Evolutionary conservation across 495 filamentous ascomycete genomes (phyloP).

Genomic region (Choiromyces venosus): DNA sequence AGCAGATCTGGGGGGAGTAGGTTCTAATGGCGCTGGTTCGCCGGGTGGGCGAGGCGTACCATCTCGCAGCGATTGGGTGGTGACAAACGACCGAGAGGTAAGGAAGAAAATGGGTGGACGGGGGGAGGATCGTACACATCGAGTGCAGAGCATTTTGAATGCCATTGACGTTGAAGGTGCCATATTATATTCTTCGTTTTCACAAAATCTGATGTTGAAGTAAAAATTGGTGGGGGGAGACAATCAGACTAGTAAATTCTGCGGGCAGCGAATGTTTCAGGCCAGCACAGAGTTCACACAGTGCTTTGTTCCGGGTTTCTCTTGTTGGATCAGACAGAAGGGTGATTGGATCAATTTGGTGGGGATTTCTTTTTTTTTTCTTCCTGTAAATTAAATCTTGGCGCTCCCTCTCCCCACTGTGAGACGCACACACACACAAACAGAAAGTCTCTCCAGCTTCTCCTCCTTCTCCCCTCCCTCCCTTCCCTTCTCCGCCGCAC

Average conservation of each 20-base stretch:
- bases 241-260: not conserved
- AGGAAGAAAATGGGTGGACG: conserved; percentile 40
- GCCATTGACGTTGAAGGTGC: not conserved
- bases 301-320: not conserved
- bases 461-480: not conserved
- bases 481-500: conserved; percentile 13
- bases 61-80: conserved; percentile 16
- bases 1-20: conserved; percentile 37
- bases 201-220: not conserved
- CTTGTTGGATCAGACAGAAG: not conserved
- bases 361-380: conserved; percentile 14
- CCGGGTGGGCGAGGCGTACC: conserved; percentile 48
- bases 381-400: conserved; percentile 30
- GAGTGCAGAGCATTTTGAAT: not conserved
- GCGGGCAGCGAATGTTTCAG: not conserved
- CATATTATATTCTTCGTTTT: not conserved
- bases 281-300: not conserved
- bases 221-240: not conserved
- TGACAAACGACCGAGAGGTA: conserved; percentile 15
- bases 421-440: conserved; percentile 19
- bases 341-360: conserved; percentile 45
- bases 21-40: conserved; percentile 50
- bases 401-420: not conserved
- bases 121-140: not conserved
- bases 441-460: conserved; percentile 3